phyloP scores from a whole-genome alignment of 495 filamentous ascomycete genomes.

The Polyplosphaeria fusca region DNA sequence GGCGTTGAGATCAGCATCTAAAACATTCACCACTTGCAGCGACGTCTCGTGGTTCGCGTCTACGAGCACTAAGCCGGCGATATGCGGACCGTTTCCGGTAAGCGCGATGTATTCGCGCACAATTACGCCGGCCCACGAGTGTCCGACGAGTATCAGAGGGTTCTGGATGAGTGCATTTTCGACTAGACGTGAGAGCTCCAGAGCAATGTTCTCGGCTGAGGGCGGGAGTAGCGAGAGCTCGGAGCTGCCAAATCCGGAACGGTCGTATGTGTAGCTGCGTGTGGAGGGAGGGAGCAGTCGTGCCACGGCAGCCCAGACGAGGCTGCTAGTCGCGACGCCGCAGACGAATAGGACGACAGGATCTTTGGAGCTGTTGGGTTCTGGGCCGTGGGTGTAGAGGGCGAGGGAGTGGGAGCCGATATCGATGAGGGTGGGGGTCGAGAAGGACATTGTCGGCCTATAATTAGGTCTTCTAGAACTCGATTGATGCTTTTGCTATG shows the following conservation, averaged over 20 bases:
- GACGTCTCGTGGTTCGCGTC: constrained; percentile 27
- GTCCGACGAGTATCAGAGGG: constrained; percentile 23
- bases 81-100: constrained; percentile 16
- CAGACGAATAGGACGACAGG: constrained; percentile 26
- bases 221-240: constrained; percentile 27
- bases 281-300: constrained; percentile 19
- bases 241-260: constrained; percentile 24
- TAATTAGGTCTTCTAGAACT: constrained; percentile 9
- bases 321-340: constrained; percentile 19
- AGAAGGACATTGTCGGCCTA: constrained; percentile 16
- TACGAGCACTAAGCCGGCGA: constrained; percentile 29
- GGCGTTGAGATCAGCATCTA: constrained; percentile 14
- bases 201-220: constrained; percentile 28
- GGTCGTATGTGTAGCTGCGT: constrained; percentile 30
- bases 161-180: constrained; percentile 23
- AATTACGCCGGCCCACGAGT: constrained; percentile 30
- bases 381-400: constrained; percentile 27
- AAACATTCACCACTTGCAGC: constrained; percentile 18
- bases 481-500: neutral
- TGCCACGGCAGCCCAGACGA: constrained; percentile 22
- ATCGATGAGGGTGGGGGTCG: constrained; percentile 18
- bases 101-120: constrained; percentile 18
- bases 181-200: constrained; percentile 28
- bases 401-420: constrained; percentile 30
- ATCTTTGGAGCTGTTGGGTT: constrained; percentile 27